phyloP scores from a whole-genome alignment of 2,329 filamentous ascomycete species.

The Fusarium nelsonii region DNA sequence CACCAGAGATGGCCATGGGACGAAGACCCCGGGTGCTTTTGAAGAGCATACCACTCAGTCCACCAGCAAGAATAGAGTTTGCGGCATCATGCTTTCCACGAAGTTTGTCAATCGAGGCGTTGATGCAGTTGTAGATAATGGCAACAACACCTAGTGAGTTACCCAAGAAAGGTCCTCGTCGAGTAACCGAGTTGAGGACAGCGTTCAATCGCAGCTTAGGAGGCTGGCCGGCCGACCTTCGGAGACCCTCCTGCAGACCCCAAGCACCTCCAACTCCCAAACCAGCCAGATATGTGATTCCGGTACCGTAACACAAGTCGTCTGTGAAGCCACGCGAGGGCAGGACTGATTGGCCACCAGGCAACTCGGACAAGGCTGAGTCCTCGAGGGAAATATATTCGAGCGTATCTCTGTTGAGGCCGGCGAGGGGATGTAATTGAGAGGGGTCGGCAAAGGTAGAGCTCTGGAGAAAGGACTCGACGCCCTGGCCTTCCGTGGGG shows the following conservation, averaged over 20 bases:
- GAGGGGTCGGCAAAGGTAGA: slow-evolving; percentile 86
- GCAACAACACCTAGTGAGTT: slow-evolving; percentile 97
- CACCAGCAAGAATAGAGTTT: slow-evolving; percentile 89
- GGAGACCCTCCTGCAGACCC: slow-evolving; percentile 91
- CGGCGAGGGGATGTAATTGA: slow-evolving; percentile 91
- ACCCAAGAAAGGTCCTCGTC: slow-evolving; percentile 92
- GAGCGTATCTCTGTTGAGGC: slow-evolving; percentile 90
- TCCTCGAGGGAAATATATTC: slow-evolving; percentile 97
- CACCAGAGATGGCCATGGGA: slow-evolving; percentile 95
- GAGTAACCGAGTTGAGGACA: slow-evolving; percentile 92
- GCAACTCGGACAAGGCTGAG: slow-evolving; percentile 85
- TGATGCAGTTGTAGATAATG: slow-evolving; percentile 94
- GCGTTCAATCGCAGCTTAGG: slow-evolving; percentile 95
- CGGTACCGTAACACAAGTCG: slow-evolving; percentile 97
- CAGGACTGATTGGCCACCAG: slow-evolving; percentile 86
- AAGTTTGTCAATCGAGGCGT: slow-evolving; percentile 82
- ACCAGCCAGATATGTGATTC: slow-evolving; percentile 91
- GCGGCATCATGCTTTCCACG: slow-evolving; percentile 89
- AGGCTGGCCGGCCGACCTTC: slow-evolving; percentile 79
- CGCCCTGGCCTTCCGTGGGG: slow-evolving; percentile 79
- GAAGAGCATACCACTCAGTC: slow-evolving; percentile 91
- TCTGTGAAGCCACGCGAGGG: slow-evolving; percentile 98
- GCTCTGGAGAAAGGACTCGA: slow-evolving; percentile 85
- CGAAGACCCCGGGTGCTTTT: slow-evolving; percentile 92
- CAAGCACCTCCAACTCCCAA: slow-evolving; percentile 88